A percentile compares a stretch with the other conserved stretches of the same genome.
Conservation (phyloP, 2,329 filamentous ascomycete genomes). For the Calonectria hawksworthii region DNA sequence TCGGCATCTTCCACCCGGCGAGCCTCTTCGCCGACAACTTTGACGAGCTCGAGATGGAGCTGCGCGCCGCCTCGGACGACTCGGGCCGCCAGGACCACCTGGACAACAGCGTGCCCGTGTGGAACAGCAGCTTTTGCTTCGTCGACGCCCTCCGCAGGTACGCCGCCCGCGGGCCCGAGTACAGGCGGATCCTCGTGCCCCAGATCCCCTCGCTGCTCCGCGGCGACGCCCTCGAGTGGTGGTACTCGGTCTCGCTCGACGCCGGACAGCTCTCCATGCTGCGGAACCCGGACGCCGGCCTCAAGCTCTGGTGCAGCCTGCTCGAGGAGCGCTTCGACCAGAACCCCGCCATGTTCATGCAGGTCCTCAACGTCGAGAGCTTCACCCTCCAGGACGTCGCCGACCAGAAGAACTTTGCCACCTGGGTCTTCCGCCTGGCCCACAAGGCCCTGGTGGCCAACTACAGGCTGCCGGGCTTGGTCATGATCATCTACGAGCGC, state of each 20-base stretch:
- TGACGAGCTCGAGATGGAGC: constrained; percentile 12
- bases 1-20: constrained; percentile 12
- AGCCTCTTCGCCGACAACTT: constrained; percentile 5
- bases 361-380: constrained; percentile 11
- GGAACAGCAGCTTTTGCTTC: constrained; percentile 9
- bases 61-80: not conserved
- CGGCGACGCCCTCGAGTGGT: constrained; percentile 4
- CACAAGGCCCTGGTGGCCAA: constrained; percentile 5
- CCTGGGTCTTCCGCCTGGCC: constrained; percentile 4
- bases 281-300: not conserved
- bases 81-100: not conserved
- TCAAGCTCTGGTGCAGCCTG: constrained; percentile 1
- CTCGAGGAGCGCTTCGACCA: constrained; percentile 7
- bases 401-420: constrained; percentile 8
- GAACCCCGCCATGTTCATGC: constrained; percentile 12
- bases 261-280: not conserved
- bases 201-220: constrained; percentile 6
- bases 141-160: constrained; percentile 6
- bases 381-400: constrained; percentile 9
- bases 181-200: not conserved
- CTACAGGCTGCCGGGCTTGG: constrained; percentile 1
- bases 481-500: constrained; percentile 8
- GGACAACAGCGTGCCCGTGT: constrained; percentile 5
- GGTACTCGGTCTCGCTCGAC: constrained; percentile 7
- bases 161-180: constrained; percentile 1